phyloP scores from a whole-genome alignment of 192 early-diverging fungal species.

The Chytriomyces hyalinus region DNA sequence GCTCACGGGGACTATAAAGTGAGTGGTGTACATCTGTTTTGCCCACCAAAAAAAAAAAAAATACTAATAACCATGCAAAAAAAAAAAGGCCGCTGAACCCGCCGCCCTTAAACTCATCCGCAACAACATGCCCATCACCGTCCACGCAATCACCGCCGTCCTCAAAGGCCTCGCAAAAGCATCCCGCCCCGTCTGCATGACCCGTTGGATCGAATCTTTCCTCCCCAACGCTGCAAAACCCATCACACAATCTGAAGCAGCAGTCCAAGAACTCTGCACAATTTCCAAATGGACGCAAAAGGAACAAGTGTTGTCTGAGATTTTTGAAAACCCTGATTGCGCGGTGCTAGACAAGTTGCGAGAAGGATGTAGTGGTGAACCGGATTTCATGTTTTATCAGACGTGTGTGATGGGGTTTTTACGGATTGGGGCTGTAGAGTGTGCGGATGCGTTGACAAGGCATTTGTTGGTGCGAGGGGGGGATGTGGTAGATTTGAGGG shows the following conservation, averaged over 20 bases:
- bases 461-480: not conserved
- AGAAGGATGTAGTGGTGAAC: not conserved
- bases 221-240: not conserved
- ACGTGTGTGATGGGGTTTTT: not conserved
- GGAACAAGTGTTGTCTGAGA: not conserved
- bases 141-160: conserved; percentile 11
- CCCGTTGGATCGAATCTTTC: conserved; percentile 3
- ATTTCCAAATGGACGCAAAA: not conserved
- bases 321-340: not conserved
- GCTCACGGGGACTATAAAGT: not conserved
- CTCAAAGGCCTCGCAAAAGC: not conserved
- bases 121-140: not conserved
- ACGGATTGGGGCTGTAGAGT: not conserved
- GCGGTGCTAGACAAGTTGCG: not conserved
- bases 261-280: not conserved
- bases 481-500: not conserved
- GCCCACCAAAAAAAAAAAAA: no score
- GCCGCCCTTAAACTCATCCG: not conserved
- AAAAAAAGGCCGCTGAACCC: not conserved
- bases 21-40: no score
- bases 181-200: not conserved
- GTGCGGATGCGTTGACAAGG: conserved; percentile 3
- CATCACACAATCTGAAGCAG: not conserved
- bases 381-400: conserved; percentile 14
- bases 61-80: no score